These are phyloP conservation scores for Sporothrix dimorphospora DNA, from an alignment of 2,329 filamentous ascomycete species.

Conservation along the genomic window DNA sequence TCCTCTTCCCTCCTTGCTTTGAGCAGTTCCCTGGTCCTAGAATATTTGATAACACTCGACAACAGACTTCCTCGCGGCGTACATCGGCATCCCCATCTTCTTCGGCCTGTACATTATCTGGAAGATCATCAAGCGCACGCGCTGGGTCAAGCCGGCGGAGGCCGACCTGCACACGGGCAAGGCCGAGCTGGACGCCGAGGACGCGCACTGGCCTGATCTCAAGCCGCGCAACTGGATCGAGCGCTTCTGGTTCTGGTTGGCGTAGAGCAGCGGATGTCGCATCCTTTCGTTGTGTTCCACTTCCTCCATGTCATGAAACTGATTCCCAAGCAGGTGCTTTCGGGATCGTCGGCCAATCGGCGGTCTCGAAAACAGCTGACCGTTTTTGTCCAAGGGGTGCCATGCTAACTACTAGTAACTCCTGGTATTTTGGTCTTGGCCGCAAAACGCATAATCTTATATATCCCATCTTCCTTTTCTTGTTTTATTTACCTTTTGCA, in stretches of 20 bases:
- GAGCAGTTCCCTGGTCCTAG: conserved; percentile 50
- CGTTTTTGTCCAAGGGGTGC: background rate
- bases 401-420: background rate
- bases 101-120: conserved; percentile 63
- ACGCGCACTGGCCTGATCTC: conserved; percentile 44
- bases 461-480: conserved; percentile 1
- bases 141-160: conserved; percentile 44
- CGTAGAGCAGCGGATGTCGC: conserved; percentile 3
- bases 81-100: conserved; percentile 66
- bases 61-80: conserved; percentile 66
- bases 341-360: background rate
- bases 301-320: background rate
- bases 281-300: background rate
- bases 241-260: conserved; percentile 56
- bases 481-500: background rate
- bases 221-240: conserved; percentile 56
- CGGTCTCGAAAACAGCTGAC: too few relatives aligned
- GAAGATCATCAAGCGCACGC: conserved; percentile 55
- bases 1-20: background rate
- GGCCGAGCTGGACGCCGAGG: conserved; percentile 58
- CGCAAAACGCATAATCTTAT: background rate
- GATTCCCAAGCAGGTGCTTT: background rate
- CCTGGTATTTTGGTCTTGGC: background rate
- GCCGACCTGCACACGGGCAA: conserved; percentile 63
- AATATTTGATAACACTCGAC: conserved; percentile 66